Percentiles rank a stretch among this genome's conserved stretches.
These are phyloP conservation scores for Iberis pinnata DNA, from an alignment of 345 rosid genomes.

Conservation along the genomic window DNA sequence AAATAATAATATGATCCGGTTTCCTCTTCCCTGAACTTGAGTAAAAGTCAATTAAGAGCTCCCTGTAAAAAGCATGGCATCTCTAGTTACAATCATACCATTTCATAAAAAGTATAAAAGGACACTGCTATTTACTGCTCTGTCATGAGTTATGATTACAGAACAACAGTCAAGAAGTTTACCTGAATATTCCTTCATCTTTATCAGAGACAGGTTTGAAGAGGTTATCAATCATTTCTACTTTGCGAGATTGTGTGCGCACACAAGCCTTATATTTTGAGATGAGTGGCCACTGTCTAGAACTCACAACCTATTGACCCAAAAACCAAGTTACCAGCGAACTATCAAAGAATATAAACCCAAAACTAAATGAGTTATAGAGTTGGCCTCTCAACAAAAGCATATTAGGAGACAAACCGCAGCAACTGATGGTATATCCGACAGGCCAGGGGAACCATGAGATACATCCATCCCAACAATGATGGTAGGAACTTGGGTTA, in stretches of 20 bases:
- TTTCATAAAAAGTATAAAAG: background rate
- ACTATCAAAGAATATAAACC: background rate
- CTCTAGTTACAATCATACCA: background rate
- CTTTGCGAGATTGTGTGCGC: slow-evolving; percentile 76
- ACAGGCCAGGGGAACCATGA: slow-evolving; percentile 89
- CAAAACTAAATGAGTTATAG: background rate
- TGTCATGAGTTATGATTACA: background rate
- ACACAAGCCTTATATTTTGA: slow-evolving; percentile 83
- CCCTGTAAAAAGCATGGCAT: slow-evolving; percentile 41
- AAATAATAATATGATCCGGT: slow-evolving; percentile 80
- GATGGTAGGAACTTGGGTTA: slow-evolving; percentile 68
- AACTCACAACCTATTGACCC: slow-evolving; percentile 53
- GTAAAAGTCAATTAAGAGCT: slow-evolving; percentile 66
- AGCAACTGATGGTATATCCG: slow-evolving; percentile 82
- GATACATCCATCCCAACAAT: slow-evolving; percentile 98
- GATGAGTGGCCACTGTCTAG: slow-evolving; percentile 81
- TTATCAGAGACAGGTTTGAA: slow-evolving; percentile 47
- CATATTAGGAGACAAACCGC: too few relatives aligned
- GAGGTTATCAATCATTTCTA: slow-evolving; percentile 80
- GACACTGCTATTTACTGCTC: background rate
- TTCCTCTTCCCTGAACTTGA: slow-evolving; percentile 58
- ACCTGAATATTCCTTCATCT: slow-evolving; percentile 77
- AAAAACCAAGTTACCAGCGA: background rate
- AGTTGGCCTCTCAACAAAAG: background rate
- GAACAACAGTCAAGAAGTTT: slow-evolving; percentile 1